phyloP scores from a whole-genome alignment of 164 flowering plant species.

The Annona cherimola region DNA sequence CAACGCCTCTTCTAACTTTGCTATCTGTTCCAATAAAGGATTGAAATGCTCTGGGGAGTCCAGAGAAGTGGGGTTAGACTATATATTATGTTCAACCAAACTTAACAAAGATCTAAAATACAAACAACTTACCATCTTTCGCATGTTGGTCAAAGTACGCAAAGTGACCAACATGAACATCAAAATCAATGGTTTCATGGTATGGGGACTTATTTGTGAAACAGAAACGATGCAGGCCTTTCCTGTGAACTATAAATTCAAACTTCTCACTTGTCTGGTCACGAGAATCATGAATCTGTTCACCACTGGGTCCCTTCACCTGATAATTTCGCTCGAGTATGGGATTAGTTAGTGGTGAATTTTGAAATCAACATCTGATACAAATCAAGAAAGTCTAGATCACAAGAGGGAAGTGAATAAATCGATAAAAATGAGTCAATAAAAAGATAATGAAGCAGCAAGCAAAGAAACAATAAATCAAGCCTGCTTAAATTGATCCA shows the following conservation, averaged over 20 bases:
- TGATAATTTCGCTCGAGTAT: slow-evolving; percentile 18
- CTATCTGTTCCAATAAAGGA: slow-evolving; percentile 78
- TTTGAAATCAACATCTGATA: too few species aligned
- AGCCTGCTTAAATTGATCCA: too few species aligned
- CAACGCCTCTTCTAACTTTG: slow-evolving; percentile 81
- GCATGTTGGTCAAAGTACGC: slow-evolving; percentile 53
- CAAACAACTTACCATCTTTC: slow-evolving; percentile 45
- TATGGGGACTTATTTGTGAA: slow-evolving; percentile 66
- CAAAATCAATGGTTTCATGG: slow-evolving; percentile 60
- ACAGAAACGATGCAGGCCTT: slow-evolving; percentile 83
- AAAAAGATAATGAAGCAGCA: too few species aligned
- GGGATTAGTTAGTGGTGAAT: not conserved
- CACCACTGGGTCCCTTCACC: slow-evolving; percentile 89
- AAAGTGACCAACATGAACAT: slow-evolving; percentile 51
- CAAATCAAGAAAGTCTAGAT: not conserved
- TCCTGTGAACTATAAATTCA: slow-evolving; percentile 65
- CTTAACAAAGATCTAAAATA: not conserved
- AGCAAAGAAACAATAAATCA: too few species aligned
- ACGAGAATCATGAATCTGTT: slow-evolving; percentile 78
- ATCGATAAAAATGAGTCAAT: too few species aligned
- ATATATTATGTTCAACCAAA: not conserved
- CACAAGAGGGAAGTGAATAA: too few species aligned
- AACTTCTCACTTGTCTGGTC: slow-evolving; percentile 72
- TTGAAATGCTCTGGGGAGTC: slow-evolving; percentile 71
- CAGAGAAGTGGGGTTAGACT: slow-evolving; percentile 5